Evolutionary conservation across 2,329 filamentous ascomycete species (phyloP).

Genomic region (Rhynchosporium secalis): DNA sequence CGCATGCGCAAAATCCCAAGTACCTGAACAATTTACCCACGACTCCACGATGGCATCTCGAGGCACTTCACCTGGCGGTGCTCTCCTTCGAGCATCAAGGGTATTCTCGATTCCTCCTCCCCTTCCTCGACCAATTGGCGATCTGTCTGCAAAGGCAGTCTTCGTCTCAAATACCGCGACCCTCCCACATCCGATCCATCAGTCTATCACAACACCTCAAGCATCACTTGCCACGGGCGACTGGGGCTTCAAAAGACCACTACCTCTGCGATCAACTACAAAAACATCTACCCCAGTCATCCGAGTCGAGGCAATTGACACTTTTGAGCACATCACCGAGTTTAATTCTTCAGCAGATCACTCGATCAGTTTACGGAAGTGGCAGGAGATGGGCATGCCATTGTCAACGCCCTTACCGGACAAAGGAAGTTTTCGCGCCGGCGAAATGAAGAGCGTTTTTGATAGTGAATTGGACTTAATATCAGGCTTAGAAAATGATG

Average conservation of each 20-base stretch:
- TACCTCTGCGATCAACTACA: slow-evolving; percentile 75
- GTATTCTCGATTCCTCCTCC: slow-evolving; percentile 84
- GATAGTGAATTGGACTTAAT: slow-evolving; percentile 59
- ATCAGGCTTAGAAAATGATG: slow-evolving; percentile 37
- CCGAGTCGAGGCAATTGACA: slow-evolving; percentile 76
- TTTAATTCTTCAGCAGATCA: slow-evolving; percentile 83
- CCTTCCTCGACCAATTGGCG: slow-evolving; percentile 60
- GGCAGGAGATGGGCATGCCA: slow-evolving; percentile 76
- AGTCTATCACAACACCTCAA: slow-evolving; percentile 76
- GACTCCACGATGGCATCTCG: slow-evolving; percentile 36
- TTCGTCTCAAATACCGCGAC: slow-evolving; percentile 70
- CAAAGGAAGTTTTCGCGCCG: background rate
- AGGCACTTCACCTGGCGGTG: slow-evolving; percentile 59
- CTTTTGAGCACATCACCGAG: slow-evolving; percentile 84
- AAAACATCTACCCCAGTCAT: slow-evolving; percentile 73
- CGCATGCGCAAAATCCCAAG: background rate
- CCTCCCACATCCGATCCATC: slow-evolving; percentile 74
- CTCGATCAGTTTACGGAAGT: slow-evolving; percentile 78
- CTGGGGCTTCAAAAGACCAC: slow-evolving; percentile 86
- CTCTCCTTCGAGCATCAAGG: slow-evolving; percentile 80
- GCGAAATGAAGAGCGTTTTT: slow-evolving; percentile 51
- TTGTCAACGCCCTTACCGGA: slow-evolving; percentile 56
- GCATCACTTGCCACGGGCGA: slow-evolving; percentile 76
- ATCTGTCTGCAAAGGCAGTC: slow-evolving; percentile 49
- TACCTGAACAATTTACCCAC: background rate